Evolutionary conservation across 2,329 filamentous ascomycete species (phyloP).

Genomic region (Grosmannia penicillata): DNA sequence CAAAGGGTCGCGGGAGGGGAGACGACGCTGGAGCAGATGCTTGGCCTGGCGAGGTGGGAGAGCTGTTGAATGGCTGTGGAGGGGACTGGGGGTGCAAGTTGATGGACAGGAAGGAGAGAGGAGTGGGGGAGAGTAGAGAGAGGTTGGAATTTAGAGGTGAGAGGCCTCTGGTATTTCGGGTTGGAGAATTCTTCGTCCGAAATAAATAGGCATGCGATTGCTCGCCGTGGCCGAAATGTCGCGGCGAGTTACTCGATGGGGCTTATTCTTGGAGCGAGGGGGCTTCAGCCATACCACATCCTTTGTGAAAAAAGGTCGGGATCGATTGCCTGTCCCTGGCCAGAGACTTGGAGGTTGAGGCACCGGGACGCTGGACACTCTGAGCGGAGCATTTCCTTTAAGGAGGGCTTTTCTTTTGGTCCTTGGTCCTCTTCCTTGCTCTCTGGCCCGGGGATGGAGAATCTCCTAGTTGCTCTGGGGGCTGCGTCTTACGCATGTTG

Average conservation of each 20-base stretch:
- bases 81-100: conserved; percentile 2
- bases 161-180: conserved; percentile 16
- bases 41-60: background rate
- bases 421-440: background rate
- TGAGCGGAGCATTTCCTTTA: conserved; percentile 2
- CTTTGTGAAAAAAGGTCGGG: conserved; percentile 22
- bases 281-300: conserved; percentile 18
- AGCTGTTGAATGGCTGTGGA: background rate
- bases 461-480: background rate
- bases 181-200: conserved; percentile 73
- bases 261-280: conserved; percentile 99
- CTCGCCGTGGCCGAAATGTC: conserved; percentile 25
- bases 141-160: background rate
- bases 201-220: conserved; percentile 97
- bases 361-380: conserved; percentile 8
- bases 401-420: background rate
- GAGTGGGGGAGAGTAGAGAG: conserved; percentile 17
- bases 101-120: conserved; percentile 6
- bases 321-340: conserved; percentile 7
- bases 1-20: conserved; percentile 8
- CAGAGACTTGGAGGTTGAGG: conserved; percentile 16
- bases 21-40: background rate
- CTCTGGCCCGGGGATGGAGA: background rate
- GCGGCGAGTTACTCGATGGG: conserved; percentile 92
- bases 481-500: background rate